Evolutionary conservation across 2,329 filamentous ascomycete genomes (phyloP), one percentile per base, ranked within the genome.

Genomic region (Plectosphaerella plurivora): DNA sequence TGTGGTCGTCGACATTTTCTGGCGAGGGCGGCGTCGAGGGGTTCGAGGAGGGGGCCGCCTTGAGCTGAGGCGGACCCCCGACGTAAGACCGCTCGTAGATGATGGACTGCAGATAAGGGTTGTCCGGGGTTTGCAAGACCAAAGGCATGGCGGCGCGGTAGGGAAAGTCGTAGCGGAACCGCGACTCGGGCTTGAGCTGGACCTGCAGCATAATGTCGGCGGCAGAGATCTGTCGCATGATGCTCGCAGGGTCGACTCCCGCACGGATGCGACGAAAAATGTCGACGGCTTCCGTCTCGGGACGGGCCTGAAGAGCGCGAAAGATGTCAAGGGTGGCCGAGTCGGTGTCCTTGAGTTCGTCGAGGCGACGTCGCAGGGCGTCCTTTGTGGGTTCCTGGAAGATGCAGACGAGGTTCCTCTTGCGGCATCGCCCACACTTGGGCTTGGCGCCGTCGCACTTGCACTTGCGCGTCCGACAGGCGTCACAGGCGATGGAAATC

Each of bases 151-250:
- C 48, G 1, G 56, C 15, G 4, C 49, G 44, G 45, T 71, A 72
- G 0, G 70, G 72, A 36, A 75, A 72, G 44, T 68, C 65, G 42
- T 72, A 74, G 39, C 69, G 69, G 16, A 65, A 64, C 1, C 68
- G 59, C 2, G 68, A 62, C 55, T 75, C 70, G 5, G 72, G 69
- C 0, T 59, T 53, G 2, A 73, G 55, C 1, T 66, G 59, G 51
- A 73, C 64, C 51, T 74, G 70, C 4, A 74, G 54, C 4, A 74
- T 54, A 4, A 69, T 33, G 51, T 72, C 64, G 8, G 71, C 72
- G 22, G 63, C 63, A 39, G 60, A 63, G 45, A 70, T 60, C 25
- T 69, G 67, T 14, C 60, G 65, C 4, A 73, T 33, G 16, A 75
- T 60, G 1, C 63, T 58, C 5, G 28, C 51, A 3, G 61, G 53